Evolutionary conservation across 2,329 filamentous ascomycete species (phyloP), one percentile per base, ranked within the genome.

Genomic region (Nigrospora sphaerica): DNA sequence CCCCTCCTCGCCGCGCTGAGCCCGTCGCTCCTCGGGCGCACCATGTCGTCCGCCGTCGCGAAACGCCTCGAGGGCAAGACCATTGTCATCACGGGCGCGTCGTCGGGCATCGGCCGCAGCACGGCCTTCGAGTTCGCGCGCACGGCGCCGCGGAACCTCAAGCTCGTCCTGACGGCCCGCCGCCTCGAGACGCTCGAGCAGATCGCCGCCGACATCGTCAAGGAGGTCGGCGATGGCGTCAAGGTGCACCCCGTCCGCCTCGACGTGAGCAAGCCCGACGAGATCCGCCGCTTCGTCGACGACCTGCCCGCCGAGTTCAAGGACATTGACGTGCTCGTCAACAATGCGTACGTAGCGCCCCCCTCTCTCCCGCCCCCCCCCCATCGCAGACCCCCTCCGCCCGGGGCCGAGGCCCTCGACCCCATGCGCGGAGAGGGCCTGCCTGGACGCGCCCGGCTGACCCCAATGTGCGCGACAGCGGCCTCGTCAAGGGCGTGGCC

Each of bases 31-130:
- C 34, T 46, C 28, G 39, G 32, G 16, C 45, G 42, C 46, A 67
- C 61, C 51, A 77, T 77, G 73, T 52, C 58, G 33, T 68, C 75
- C 41, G 79, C 88, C 61, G 82, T 86, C 69, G 77, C 77, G 52
- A 86, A 89, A 66, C 90, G 92, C 71, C 87, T 98, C 50, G 78
- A 86, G 60, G 90, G 90, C 78, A 97, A 97, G 73, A 97, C 90
- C 5, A 75, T 97, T 49, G 69, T 97, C 47, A 80, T 98, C 52
- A 97, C 93, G 6, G 93, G 93, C 47, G 93, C 93, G 32, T 93
- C 86, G 4, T 95, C 89, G 17, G 93, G 93, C 51, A 97, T 98
- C 66, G 93, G 93, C 19, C 80, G 78, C 46, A 81, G 78, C 57
- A 85, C 80, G 16, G 93, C 92, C n/a, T 73, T 93, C 54, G 93